Percentiles rank a stretch among this genome's conserved stretches.
Evolutionary conservation across 169 alveolate genomes (phyloP).

Genomic region (Eimeria tenella): DNA sequence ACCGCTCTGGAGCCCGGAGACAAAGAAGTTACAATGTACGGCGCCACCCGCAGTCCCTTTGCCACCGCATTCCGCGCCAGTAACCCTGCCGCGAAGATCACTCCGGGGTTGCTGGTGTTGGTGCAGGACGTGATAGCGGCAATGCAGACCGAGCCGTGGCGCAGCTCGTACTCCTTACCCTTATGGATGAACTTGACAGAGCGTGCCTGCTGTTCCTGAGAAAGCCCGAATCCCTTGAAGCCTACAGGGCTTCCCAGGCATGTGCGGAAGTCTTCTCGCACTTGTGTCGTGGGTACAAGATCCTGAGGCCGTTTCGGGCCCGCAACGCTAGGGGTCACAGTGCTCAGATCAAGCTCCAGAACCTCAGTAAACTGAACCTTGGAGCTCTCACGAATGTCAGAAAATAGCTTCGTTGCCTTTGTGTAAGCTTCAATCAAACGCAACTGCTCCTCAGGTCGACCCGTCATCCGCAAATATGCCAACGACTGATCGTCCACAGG

Average conservation of each 20-base stretch:
- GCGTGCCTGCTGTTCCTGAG: constrained; percentile 5
- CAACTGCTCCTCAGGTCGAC: constrained; percentile 92
- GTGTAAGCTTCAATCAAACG: constrained; percentile 89
- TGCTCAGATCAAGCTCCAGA: constrained; percentile 83
- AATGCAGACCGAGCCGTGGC: constrained; percentile 96
- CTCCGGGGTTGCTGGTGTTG: constrained; percentile 97
- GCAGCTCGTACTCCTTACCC: constrained; percentile 78
- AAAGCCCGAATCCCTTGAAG: constrained; percentile 91
- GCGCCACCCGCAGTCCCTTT: constrained; percentile 81
- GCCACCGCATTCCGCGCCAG: constrained; percentile 94
- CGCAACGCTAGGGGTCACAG: constrained; percentile 93
- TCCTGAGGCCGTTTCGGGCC: constrained; percentile 99
- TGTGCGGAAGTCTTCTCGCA: constrained; percentile 90
- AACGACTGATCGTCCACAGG: constrained; percentile 96
- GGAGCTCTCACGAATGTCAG: background rate
- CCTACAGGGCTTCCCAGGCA: constrained; percentile 85
- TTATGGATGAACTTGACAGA: constrained; percentile 4
- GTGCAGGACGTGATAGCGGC: constrained; percentile 98
- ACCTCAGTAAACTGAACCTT: constrained; percentile 62
- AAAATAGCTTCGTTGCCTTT: constrained; percentile 48
- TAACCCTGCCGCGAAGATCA: constrained; percentile 98
- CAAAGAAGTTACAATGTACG: constrained; percentile 96
- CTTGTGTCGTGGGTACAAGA: constrained; percentile 89
- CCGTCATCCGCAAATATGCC: constrained; percentile 93
- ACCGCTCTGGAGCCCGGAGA: constrained; percentile 93